phyloP scores from a whole-genome alignment of 2,329 filamentous ascomycete genomes.

The Neopestalotiopsis clavispora region DNA sequence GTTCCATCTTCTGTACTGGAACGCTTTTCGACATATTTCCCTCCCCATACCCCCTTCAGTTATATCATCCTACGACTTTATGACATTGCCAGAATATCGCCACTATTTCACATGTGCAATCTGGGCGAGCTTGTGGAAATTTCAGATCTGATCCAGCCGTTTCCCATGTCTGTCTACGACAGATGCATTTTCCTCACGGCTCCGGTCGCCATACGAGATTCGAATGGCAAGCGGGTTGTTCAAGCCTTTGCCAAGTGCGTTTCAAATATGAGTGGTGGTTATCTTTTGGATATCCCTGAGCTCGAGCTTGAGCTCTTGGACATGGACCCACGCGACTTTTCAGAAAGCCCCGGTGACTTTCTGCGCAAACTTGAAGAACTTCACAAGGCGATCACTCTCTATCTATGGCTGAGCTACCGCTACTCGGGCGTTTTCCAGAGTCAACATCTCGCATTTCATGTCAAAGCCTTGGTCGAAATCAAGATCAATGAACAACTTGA shows the following conservation, averaged over 20 bases:
- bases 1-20: constrained; percentile 75
- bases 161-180: constrained; percentile 73
- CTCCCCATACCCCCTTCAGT: constrained; percentile 77
- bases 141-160: constrained; percentile 76
- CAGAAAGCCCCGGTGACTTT: constrained; percentile 52
- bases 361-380: constrained; percentile 75
- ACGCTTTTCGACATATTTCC: constrained; percentile 81
- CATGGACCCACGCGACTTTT: constrained; percentile 49
- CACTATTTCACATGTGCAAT: constrained; percentile 73
- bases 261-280: constrained; percentile 67
- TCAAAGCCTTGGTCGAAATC: constrained; percentile 77
- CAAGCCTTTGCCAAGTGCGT: constrained; percentile 72
- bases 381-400: constrained; percentile 82
- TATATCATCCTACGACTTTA: constrained; percentile 80
- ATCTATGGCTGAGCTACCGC: constrained; percentile 92
- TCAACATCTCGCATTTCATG: constrained; percentile 76
- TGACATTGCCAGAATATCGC: constrained; percentile 67
- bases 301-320: constrained; percentile 79
- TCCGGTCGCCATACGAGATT: constrained; percentile 65
- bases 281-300: constrained; percentile 72
- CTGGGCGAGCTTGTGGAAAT: constrained; percentile 67
- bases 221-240: constrained; percentile 54
- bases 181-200: constrained; percentile 76
- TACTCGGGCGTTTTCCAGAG: constrained; percentile 81
- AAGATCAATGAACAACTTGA: constrained; percentile 70